Conservation (phyloP, 2,329 filamentous ascomycete species). For the Alternaria infectoria region DNA sequence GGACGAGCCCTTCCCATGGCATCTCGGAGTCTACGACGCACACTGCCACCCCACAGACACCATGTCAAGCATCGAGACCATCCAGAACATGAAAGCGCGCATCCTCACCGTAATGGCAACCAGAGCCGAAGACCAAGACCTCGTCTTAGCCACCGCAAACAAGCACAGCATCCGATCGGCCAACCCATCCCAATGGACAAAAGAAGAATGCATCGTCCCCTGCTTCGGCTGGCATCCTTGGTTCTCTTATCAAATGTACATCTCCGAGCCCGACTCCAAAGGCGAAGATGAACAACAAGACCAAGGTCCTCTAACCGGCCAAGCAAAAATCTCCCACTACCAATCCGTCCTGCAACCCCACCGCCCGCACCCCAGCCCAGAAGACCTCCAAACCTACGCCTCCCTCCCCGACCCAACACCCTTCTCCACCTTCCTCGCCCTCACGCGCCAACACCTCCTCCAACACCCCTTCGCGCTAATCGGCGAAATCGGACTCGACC, state of each 20-base stretch:
- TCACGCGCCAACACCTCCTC: constrained; percentile 63
- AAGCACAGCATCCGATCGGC: constrained; percentile 56
- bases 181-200: constrained; percentile 31
- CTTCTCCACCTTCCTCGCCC: constrained; percentile 63
- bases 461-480: constrained; percentile 69
- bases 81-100: constrained; percentile 70
- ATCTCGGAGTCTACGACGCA: constrained; percentile 74
- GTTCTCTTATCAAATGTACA: constrained; percentile 79
- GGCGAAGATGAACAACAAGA: constrained; percentile 7
- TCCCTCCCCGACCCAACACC: constrained; percentile 66
- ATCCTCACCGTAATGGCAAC: constrained; percentile 79
- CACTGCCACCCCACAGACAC: constrained; percentile 87
- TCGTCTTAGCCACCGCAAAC: constrained; percentile 69
- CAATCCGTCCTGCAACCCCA: constrained; percentile 66
- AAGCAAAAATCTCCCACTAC: constrained; percentile 66
- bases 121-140: constrained; percentile 73
- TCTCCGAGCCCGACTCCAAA: constrained; percentile 23
- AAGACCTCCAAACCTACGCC: constrained; percentile 52
- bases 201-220: constrained; percentile 62
- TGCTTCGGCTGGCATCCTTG: constrained; percentile 90
- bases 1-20: constrained; percentile 65
- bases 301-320: constrained; percentile 56
- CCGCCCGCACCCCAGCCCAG: constrained; percentile 28
- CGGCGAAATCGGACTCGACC: constrained; percentile 80
- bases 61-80: constrained; percentile 64